Evolutionary conservation across 352 stramenopile species (phyloP).

Genomic region (Blastocystis hominis): DNA sequence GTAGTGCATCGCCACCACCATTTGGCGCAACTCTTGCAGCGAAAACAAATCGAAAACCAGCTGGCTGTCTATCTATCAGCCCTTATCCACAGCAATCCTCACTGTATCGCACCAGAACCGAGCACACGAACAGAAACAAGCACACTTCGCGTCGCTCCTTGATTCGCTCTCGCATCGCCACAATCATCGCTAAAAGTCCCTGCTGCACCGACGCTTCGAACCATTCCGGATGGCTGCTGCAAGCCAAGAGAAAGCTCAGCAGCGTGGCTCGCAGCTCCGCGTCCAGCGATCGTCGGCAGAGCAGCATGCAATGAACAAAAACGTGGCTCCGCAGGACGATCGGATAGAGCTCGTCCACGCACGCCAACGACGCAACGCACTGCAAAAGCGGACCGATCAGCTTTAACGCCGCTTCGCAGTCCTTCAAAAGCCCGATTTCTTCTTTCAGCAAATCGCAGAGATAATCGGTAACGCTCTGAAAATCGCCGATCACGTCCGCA

Average conservation of each 20-base stretch:
- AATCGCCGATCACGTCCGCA: neutral
- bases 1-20: neutral
- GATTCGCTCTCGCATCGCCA: neutral
- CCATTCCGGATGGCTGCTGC: neutral
- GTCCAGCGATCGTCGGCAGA: neutral
- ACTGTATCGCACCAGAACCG: neutral
- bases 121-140: neutral
- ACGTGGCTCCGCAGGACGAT: neutral
- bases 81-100: neutral
- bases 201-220: neutral
- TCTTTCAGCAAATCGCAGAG: neutral
- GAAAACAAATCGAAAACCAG: neutral
- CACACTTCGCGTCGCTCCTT: neutral
- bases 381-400: neutral
- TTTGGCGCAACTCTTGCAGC: neutral
- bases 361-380: neutral
- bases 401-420: neutral
- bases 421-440: neutral
- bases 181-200: neutral
- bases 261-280: neutral
- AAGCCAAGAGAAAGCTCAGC: neutral
- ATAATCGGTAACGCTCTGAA: neutral
- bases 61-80: neutral
- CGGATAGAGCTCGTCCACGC: neutral
- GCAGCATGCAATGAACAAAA: neutral